Evolutionary conservation across 208 protist genomes (phyloP), one percentile per base, ranked within the genome.

Genomic region (Wallacemonas sp.): DNA sequence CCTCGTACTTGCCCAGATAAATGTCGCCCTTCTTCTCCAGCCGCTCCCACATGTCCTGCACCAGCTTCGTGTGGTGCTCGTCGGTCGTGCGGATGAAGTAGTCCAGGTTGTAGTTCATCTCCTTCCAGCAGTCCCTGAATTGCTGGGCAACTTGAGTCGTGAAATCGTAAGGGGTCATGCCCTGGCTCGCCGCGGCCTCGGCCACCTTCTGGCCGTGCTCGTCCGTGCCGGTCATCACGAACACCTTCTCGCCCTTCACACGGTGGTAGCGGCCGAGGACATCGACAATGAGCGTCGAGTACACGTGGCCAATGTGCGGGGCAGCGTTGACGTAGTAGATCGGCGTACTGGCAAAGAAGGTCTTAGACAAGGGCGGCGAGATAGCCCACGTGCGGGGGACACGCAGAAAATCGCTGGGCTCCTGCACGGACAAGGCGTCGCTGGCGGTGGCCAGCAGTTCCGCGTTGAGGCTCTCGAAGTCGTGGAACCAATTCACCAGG

Each of bases 181-280:
- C 72, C 33, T 81, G 71, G 48, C 82, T 71, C 32, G 72, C 55
- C 1, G 97, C 98, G 5, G 94, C 87, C 81, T 98, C 89, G 8
- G 83, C 84, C 17, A 99, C 86, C 84, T 99, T 99, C 53, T 94
- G 87, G 15, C 99, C 99, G 78, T 99, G 99, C 79, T 99, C 99
- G 75, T 99, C 99, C 1, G 97, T 99, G 36, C 98, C 98, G 6
- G 98, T 99, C 66, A 94, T 81, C 29, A 98, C 96, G 53, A 97
- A 93, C 13, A 97, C 89, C 19, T 85, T 42, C 63, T 92, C 79
- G 5, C 95, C 95, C 30, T 91, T 85, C 24, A 94, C 70, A 17
- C 78, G 83, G 69, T 96, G 87, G 68, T 95, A 97, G 39, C 93
- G 84, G 13, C 83, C 88, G 66, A 95, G 82, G 8, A 91, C 83